Conservation (phyloP, 805 yeast species). For the Cyberlindnera nakhonratchasimensis region DNA sequence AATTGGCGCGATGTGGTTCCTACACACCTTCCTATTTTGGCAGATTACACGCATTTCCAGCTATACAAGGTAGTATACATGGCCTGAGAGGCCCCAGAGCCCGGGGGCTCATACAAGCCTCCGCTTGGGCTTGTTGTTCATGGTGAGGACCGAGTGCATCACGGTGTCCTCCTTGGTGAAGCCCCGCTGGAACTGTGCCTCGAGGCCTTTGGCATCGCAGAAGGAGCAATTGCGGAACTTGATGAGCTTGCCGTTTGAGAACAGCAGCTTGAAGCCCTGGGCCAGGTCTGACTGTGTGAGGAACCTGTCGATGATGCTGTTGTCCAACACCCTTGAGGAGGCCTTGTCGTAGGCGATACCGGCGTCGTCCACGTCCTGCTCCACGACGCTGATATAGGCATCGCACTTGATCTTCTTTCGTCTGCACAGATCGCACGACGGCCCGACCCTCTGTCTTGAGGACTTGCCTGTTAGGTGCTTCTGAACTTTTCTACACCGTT, state of each 20-base stretch:
- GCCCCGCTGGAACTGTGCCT: conserved; percentile 16
- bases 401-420: conserved; percentile 70
- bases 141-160: conserved; percentile 5
- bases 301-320: background rate
- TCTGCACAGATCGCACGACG: conserved; percentile 71
- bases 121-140: background rate
- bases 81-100: no score
- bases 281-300: conserved; percentile 6
- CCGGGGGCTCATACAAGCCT: no score
- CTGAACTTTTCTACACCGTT: conserved; percentile 3
- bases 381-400: conserved; percentile 51
- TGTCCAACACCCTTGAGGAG: background rate
- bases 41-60: conserved; percentile 1
- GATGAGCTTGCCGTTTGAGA: conserved; percentile 15
- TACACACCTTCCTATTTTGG: conserved; percentile 6
- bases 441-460: conserved; percentile 64
- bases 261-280: conserved; percentile 15
- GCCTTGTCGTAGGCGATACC: background rate
- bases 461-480: conserved; percentile 20
- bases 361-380: conserved; percentile 3
- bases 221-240: conserved; percentile 22
- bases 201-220: conserved; percentile 12
- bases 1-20: background rate
- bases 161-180: conserved; percentile 22
- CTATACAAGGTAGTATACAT: no score